phyloP scores from a whole-genome alignment of 78 protist genomes.

The Emiliania huxleyi region DNA sequence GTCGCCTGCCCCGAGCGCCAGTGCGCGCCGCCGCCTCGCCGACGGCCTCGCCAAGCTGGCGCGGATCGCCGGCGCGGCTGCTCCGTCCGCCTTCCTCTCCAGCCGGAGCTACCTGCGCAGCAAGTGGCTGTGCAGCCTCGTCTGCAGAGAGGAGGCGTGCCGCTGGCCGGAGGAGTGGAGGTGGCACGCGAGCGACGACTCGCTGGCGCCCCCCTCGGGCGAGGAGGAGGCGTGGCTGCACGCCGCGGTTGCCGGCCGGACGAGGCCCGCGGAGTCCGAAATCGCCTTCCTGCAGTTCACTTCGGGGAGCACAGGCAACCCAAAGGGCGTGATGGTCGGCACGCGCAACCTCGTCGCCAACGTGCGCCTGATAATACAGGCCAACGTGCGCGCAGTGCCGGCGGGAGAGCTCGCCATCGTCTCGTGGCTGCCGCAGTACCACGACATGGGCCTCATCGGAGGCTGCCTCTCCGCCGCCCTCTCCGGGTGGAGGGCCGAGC shows the following conservation, averaged over 20 bases:
- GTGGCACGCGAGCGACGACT: not conserved
- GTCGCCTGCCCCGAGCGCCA: not conserved
- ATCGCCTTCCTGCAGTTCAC: conserved; percentile 5
- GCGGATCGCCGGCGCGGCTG: not conserved
- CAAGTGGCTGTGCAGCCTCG: not conserved
- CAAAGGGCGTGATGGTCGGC: not conserved
- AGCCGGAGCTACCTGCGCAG: not conserved
- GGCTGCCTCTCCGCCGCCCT: not conserved
- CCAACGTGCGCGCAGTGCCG: not conserved
- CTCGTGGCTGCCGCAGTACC: conserved; percentile 31
- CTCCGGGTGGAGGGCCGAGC: not conserved
- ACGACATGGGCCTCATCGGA: conserved; percentile 34
- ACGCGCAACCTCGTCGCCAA: not conserved
- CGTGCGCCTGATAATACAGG: not conserved
- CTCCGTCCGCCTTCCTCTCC: not conserved
- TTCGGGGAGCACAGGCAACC: not conserved
- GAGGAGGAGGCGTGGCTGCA: not conserved
- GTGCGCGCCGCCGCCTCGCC: not conserved
- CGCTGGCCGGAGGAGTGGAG: not conserved
- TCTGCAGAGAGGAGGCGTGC: not conserved
- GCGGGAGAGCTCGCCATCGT: not conserved
- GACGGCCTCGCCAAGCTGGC: not conserved
- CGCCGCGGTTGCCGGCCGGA: not conserved
- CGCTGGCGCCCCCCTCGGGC: not conserved
- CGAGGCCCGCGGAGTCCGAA: not conserved